These are phyloP conservation scores for Rosa chinensis DNA, from an alignment of 306 rosid genomes.

Conservation along the genomic window DNA sequence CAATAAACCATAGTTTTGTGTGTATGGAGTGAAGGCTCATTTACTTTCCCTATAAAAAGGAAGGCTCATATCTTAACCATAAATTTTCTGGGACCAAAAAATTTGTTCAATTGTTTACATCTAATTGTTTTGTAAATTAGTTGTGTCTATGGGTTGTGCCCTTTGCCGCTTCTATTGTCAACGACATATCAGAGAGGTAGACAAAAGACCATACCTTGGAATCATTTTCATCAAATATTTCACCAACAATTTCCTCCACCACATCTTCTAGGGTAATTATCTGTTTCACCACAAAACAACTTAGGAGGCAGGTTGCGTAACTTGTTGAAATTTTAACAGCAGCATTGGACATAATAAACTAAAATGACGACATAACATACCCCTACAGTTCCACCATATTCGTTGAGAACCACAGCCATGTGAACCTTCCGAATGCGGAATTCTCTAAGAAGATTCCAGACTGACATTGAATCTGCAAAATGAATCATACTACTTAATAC, in stretches of 20 bases:
- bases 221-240: constrained; percentile 97
- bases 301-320: constrained; percentile 11
- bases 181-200: neutral
- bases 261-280: constrained; percentile 93
- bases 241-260: constrained; percentile 99
- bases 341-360: neutral
- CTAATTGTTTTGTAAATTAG: neutral
- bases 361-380: constrained; percentile 49
- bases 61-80: neutral
- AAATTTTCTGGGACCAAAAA: neutral
- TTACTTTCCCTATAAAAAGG: no score
- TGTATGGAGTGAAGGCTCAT: neutral
- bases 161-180: neutral
- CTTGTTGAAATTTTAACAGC: neutral
- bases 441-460: constrained; percentile 99
- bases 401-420: constrained; percentile 99
- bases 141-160: neutral
- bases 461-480: constrained; percentile 97
- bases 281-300: constrained; percentile 41
- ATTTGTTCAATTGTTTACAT: neutral
- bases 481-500: neutral
- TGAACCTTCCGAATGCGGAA: constrained; percentile 97
- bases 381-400: constrained; percentile 99
- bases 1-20: neutral
- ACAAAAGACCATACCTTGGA: constrained; percentile 58